A percentile compares a stretch with the other conserved stretches of the same genome.
Conservation (phyloP, 2,329 filamentous ascomycete genomes). For the Aspergillus brunneoviolaceus region DNA sequence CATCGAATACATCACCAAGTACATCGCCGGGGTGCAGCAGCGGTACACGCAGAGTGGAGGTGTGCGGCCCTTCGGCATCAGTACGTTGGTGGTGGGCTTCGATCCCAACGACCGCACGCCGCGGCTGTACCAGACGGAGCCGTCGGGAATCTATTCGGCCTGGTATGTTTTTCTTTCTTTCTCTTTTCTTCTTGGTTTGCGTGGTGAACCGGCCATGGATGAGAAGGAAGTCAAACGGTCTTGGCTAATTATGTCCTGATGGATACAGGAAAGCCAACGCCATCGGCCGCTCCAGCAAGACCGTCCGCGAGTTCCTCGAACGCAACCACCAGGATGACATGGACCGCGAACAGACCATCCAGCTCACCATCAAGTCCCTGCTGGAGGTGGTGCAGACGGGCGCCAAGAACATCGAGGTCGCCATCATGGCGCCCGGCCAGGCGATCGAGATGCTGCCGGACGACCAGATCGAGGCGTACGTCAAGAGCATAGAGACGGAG, state of each 20-base stretch:
- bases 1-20: constrained; percentile 99
- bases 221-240: no score
- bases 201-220: no score
- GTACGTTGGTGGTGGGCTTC: constrained; percentile 97
- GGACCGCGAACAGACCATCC: constrained; percentile 93
- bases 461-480: constrained; percentile 94
- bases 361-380: constrained; percentile 95
- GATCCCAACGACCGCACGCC: constrained; percentile 88
- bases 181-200: background rate
- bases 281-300: constrained; percentile 97
- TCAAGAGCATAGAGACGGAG: constrained; percentile 98
- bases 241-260: constrained; percentile 15
- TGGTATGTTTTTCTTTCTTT: constrained; percentile 63
- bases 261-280: constrained; percentile 90
- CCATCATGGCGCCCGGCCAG: constrained; percentile 93
- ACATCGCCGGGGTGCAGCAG: constrained; percentile 96
- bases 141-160: constrained; percentile 98
- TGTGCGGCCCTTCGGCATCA: constrained; percentile 97
- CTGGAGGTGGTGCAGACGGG: constrained; percentile 98
- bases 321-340: constrained; percentile 98
- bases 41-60: constrained; percentile 98
- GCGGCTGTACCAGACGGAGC: constrained; percentile 94
- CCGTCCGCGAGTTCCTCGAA: constrained; percentile 96
- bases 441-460: constrained; percentile 88
- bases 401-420: constrained; percentile 99